These are phyloP conservation scores for Russula vinacea DNA, from an alignment of 768 basidiomycete species.

Conservation along the genomic window DNA sequence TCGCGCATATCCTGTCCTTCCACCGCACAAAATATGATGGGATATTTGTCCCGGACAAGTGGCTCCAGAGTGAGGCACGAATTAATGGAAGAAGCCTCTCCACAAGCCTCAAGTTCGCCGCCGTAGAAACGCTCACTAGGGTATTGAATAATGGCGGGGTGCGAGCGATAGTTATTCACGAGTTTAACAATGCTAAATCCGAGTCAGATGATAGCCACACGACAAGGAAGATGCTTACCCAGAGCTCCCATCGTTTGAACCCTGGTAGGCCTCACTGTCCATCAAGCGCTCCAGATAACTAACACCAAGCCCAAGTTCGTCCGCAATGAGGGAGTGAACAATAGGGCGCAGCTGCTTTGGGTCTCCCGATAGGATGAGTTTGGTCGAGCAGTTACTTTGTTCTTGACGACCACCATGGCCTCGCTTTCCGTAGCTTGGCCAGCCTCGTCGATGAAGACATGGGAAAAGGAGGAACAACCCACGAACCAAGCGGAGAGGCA, in stretches of 20 bases:
- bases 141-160: constrained; percentile 55
- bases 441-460: constrained; percentile 71
- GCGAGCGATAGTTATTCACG: constrained; percentile 63
- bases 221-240: constrained; percentile 7
- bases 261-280: constrained; percentile 11
- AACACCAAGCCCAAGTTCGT: constrained; percentile 52
- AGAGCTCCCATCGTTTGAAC: neutral
- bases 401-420: constrained; percentile 59
- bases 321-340: constrained; percentile 55
- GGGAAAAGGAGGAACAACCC: constrained; percentile 56
- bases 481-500: constrained; percentile 63
- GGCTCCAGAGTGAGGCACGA: constrained; percentile 33
- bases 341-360: constrained; percentile 71
- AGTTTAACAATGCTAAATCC: constrained; percentile 56
- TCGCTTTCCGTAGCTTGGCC: constrained; percentile 73
- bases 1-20: constrained; percentile 66
- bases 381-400: constrained; percentile 53
- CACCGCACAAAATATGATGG: constrained; percentile 54
- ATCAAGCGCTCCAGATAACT: constrained; percentile 59
- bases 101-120: constrained; percentile 50
- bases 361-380: constrained; percentile 63
- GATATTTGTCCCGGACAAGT: constrained; percentile 48
- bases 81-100: constrained; percentile 35
- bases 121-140: constrained; percentile 61
- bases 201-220: neutral